Conservation (phyloP, 768 basidiomycete genomes). For the Mycena indigotica region DNA sequence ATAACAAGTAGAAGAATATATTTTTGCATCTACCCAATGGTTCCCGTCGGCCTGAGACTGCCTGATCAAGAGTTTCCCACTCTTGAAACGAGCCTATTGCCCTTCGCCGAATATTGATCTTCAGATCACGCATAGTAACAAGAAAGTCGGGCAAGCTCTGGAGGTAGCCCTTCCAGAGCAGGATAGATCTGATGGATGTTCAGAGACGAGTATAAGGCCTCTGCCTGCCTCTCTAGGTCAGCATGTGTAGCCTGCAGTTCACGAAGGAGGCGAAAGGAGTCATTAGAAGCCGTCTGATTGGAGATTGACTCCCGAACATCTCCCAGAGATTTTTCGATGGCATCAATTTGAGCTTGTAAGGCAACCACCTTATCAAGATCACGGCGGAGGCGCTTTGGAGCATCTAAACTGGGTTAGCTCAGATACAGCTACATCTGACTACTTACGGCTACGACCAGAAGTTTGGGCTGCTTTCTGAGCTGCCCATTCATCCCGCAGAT, state of each 20-base stretch:
- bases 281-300: not conserved
- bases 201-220: constrained; percentile 37
- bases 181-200: constrained; percentile 37
- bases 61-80: too few relatives aligned
- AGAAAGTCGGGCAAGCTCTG: constrained; percentile 35
- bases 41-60: too few relatives aligned
- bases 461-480: constrained; percentile 35
- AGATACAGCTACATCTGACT: not conserved
- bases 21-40: too few relatives aligned
- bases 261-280: constrained; percentile 18
- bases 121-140: constrained; percentile 39
- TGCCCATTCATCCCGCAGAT: constrained; percentile 36
- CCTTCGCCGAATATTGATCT: constrained; percentile 44
- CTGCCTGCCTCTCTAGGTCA: constrained; percentile 26
- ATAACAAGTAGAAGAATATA: not conserved
- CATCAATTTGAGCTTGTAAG: constrained; percentile 33
- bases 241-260: constrained; percentile 26
- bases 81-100: too few relatives aligned
- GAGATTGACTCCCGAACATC: constrained; percentile 14
- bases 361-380: too few relatives aligned
- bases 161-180: constrained; percentile 31
- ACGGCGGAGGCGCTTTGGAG: too few relatives aligned
- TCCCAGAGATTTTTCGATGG: constrained; percentile 26
- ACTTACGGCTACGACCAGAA: constrained; percentile 32
- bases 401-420: too few relatives aligned